These are phyloP conservation scores for Xylariaceae sp. DNA, from an alignment of 2,329 filamentous ascomycete species.

Conservation along the genomic window DNA sequence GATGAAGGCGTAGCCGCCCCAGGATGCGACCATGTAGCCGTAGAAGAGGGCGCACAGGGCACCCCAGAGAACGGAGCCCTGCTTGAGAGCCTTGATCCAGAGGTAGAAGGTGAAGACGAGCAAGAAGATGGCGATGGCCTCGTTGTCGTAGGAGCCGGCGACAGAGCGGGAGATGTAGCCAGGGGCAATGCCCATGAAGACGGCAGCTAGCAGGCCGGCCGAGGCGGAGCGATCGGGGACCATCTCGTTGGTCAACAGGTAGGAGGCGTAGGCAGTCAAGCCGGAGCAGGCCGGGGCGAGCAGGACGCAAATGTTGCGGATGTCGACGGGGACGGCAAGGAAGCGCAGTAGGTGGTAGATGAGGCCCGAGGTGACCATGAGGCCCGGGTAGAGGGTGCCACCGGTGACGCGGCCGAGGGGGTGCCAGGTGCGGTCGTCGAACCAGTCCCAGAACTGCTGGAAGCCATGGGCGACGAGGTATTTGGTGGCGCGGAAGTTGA, in stretches of 20 bases:
- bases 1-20: slow-evolving; percentile 99
- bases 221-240: slow-evolving; percentile 74
- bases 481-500: slow-evolving; percentile 98
- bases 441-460: slow-evolving; percentile 99
- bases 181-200: slow-evolving; percentile 95
- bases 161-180: slow-evolving; percentile 98
- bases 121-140: slow-evolving; percentile 98
- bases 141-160: slow-evolving; percentile 98
- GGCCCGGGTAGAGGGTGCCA: slow-evolving; percentile 95
- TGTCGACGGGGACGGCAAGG: slow-evolving; percentile 90
- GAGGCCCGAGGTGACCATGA: slow-evolving; percentile 97
- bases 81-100: slow-evolving; percentile 98
- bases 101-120: slow-evolving; percentile 98
- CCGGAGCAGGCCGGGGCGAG: slow-evolving; percentile 94
- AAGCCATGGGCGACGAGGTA: slow-evolving; percentile 97
- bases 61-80: slow-evolving; percentile 95
- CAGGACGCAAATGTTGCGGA: slow-evolving; percentile 97
- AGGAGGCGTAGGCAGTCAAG: slow-evolving; percentile 86
- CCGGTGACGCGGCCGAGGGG: slow-evolving; percentile 96
- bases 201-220: slow-evolving; percentile 88
- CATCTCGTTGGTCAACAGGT: slow-evolving; percentile 97
- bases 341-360: slow-evolving; percentile 93
- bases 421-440: slow-evolving; percentile 99
- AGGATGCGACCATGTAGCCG: slow-evolving; percentile 99
- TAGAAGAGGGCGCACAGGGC: slow-evolving; percentile 94